A percentile compares a stretch with the other conserved stretches of the same genome.
These are phyloP conservation scores for Bertia moriformis DNA, from an alignment of 2,329 filamentous ascomycete genomes.

Conservation along the genomic window DNA sequence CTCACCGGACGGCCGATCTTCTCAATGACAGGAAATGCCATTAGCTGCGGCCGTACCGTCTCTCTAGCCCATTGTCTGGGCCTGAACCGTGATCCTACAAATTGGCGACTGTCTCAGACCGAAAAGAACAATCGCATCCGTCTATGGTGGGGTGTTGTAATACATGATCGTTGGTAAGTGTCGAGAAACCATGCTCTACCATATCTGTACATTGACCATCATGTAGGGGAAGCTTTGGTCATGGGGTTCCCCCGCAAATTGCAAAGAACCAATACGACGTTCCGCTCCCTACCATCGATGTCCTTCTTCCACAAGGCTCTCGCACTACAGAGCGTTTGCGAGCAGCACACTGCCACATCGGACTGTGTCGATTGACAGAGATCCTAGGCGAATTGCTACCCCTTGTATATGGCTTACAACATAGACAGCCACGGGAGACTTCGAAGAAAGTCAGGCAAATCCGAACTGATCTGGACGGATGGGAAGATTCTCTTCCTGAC, in stretches of 20 bases:
- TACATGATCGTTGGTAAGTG: constrained; percentile 36
- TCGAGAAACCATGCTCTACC: neutral
- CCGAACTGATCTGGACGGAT: constrained; percentile 25
- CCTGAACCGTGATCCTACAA: constrained; percentile 34
- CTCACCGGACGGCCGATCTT: constrained; percentile 22
- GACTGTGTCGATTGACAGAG: constrained; percentile 32
- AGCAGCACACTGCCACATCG: constrained; percentile 33
- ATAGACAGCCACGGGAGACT: constrained; percentile 22
- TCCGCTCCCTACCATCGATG: constrained; percentile 29
- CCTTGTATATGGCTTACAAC: constrained; percentile 26
- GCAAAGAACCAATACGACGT: constrained; percentile 38
- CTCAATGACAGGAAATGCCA: constrained; percentile 28
- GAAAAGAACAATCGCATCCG: constrained; percentile 35
- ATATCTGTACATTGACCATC: neutral
- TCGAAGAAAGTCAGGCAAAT: constrained; percentile 26
- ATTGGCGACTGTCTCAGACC: constrained; percentile 31
- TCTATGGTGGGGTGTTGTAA: constrained; percentile 40
- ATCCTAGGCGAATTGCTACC: constrained; percentile 27
- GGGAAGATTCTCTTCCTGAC: constrained; percentile 25
- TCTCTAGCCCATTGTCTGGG: constrained; percentile 39
- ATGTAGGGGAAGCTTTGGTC: constrained; percentile 33
- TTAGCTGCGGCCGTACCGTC: constrained; percentile 34
- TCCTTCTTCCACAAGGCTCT: constrained; percentile 18
- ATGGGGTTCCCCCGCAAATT: constrained; percentile 37
- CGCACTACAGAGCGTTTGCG: constrained; percentile 22